Evolutionary conservation across 768 basidiomycete species (phyloP), one percentile per base, ranked within the genome.

Genomic region (Kwoniella europaea): DNA sequence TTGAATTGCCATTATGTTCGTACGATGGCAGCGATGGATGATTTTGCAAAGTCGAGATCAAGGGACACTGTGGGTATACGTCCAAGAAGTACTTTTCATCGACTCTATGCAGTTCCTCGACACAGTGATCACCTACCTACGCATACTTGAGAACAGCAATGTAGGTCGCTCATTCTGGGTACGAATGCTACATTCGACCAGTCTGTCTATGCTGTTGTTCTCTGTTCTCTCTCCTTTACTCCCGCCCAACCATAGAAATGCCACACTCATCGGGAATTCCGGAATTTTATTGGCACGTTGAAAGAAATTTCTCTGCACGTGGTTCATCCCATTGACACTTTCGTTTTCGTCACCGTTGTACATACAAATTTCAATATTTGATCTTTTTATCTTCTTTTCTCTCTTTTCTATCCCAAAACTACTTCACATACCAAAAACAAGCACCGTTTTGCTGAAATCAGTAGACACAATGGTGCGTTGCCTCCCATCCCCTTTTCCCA

Each of bases 381-480:
- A 24, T 56, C 53, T 13, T 42, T 35, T 55, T 41, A 53, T 10
- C 43, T 41, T 69, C 52, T 16, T 59, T 27, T 60, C n/a, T 50
- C 67, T 57, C 43, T 61, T 67, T 62, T 50, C 63, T 55, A 70
- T 52, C 68, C 68, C 55, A 43, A 63, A 69, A 63, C 35, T 22
- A 16, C 54, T 43, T 54, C 27, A 35, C 35, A 22, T 54, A 52
- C 29, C 41, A 43, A 65, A 65, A 65, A 65, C 41, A 63, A 70
- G 63, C 69, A 71, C 68, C 68, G 71, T 72, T 74, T 74, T 74
- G 72, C 72, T 71, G 73, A 68, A 65, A 55, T 35, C 69, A 71
- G 73, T 74, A 74, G 73, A 74, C 73, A 72, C 46, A 70, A 74
- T 74, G 73, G 73, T 71, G 66, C 69, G 72, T 76, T 27, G 55